Percentiles rank a stretch among this genome's conserved stretches.
phyloP scores from a whole-genome alignment of 495 filamentous ascomycete genomes.

The Tuber umbilicatum region DNA sequence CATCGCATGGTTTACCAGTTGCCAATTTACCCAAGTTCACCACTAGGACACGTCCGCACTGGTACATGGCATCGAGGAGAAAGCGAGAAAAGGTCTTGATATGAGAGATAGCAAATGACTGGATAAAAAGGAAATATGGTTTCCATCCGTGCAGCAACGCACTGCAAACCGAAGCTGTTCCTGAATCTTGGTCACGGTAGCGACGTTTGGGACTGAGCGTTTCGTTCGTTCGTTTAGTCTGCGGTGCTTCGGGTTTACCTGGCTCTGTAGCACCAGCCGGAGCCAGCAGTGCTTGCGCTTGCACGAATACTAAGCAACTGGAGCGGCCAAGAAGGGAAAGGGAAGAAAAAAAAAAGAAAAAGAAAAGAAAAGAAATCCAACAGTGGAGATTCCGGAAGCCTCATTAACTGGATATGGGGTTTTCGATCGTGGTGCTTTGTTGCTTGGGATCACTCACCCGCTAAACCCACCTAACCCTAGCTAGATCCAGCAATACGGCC shows the following conservation, averaged over 20 bases:
- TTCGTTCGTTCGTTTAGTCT: background rate
- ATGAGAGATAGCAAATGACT: background rate
- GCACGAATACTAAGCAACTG: background rate
- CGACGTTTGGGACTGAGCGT: background rate
- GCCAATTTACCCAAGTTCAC: background rate
- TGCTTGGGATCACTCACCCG: background rate
- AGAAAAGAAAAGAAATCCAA: background rate
- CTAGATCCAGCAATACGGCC: background rate
- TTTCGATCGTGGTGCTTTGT: background rate
- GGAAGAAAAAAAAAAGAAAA: background rate
- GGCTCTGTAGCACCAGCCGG: too few species aligned
- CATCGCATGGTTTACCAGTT: background rate
- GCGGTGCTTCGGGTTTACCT: background rate
- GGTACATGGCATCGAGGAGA: background rate
- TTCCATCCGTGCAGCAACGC: background rate
- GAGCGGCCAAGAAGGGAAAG: background rate
- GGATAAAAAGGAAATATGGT: background rate
- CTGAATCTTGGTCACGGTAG: background rate
- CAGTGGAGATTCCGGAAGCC: background rate
- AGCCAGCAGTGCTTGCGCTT: too few species aligned
- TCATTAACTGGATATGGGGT: background rate
- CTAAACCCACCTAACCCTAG: background rate
- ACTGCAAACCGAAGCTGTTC: background rate
- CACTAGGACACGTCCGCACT: background rate
- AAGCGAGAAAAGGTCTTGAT: background rate